phyloP scores from a whole-genome alignment of 495 filamentous ascomycete species.

The Amorphotheca resinae region DNA sequence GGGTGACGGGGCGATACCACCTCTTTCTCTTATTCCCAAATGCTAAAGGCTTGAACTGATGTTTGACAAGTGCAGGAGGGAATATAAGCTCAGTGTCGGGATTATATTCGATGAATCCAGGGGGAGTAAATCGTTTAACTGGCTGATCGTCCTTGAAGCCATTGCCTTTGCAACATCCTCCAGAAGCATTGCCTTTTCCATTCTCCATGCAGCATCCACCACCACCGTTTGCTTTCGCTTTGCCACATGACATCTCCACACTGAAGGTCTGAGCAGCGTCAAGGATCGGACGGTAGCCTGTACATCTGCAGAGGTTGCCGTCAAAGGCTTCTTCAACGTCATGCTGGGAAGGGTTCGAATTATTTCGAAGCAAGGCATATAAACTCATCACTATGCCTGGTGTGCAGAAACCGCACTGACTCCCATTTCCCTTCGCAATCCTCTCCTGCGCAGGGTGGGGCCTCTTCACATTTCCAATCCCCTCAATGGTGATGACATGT shows the following conservation, averaged over 20 bases:
- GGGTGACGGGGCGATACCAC: slow-evolving; percentile 82
- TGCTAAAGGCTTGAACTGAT: slow-evolving; percentile 67
- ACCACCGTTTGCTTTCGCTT: slow-evolving; percentile 46
- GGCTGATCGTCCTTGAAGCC: slow-evolving; percentile 1
- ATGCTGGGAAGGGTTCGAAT: slow-evolving; percentile 51
- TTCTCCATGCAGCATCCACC: slow-evolving; percentile 61
- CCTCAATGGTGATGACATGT: slow-evolving; percentile 96
- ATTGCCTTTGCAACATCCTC: slow-evolving; percentile 46
- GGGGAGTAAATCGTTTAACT: slow-evolving; percentile 61
- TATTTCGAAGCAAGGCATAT: slow-evolving; percentile 72
- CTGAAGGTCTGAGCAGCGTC: slow-evolving; percentile 78
- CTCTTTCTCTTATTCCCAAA: slow-evolving; percentile 92
- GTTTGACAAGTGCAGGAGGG: slow-evolving; percentile 68
- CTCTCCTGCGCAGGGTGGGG: slow-evolving; percentile 90
- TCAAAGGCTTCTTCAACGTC: slow-evolving; percentile 86
- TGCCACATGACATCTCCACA: slow-evolving; percentile 37
- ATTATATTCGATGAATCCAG: slow-evolving; percentile 84
- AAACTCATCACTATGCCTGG: slow-evolving; percentile 96
- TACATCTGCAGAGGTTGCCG: slow-evolving; percentile 92
- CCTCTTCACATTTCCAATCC: slow-evolving; percentile 79
- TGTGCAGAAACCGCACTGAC: slow-evolving; percentile 77
- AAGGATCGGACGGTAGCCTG: slow-evolving; percentile 86
- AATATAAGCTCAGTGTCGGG: slow-evolving; percentile 94
- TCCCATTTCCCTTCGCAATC: slow-evolving; percentile 62
- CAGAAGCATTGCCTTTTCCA: slow-evolving; percentile 24